These are phyloP conservation scores for Fusarium anguioides DNA, from an alignment of 2,329 filamentous ascomycete species.

Conservation along the genomic window DNA sequence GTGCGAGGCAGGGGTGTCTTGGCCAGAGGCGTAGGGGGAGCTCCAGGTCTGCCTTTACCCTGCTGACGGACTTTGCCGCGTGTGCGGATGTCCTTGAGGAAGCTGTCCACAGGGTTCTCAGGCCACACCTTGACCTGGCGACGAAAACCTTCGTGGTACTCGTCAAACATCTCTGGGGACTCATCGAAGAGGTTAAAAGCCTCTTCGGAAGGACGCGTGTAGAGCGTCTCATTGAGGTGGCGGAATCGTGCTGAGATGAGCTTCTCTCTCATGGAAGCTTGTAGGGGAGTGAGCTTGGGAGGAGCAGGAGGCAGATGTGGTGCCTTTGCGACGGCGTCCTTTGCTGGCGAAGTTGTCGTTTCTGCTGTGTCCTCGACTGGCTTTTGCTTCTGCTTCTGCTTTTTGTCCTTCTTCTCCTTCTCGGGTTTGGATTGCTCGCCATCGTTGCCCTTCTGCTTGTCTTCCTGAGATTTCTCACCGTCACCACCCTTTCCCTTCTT, in stretches of 20 bases:
- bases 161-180: conserved; percentile 91
- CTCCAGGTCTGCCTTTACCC: conserved; percentile 46
- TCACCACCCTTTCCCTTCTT: conserved; percentile 47
- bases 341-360: conserved; percentile 23
- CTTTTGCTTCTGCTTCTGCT: conserved; percentile 37
- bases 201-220: conserved; percentile 87
- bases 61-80: conserved; percentile 68
- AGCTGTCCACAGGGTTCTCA: conserved; percentile 92
- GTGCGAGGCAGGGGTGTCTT: conserved; percentile 74
- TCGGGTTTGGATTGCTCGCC: conserved; percentile 45
- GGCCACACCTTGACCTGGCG: conserved; percentile 97
- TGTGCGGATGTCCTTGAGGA: conserved; percentile 75
- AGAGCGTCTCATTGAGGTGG: conserved; percentile 95
- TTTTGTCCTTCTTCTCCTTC: conserved; percentile 56
- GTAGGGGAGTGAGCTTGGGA: conserved; percentile 85
- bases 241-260: conserved; percentile 95
- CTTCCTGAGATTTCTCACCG: conserved; percentile 33
- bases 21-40: conserved; percentile 42
- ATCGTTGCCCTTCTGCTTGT: conserved; percentile 19
- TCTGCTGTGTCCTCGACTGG: conserved; percentile 29
- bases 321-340: conserved; percentile 40
- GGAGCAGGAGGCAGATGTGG: conserved; percentile 55
- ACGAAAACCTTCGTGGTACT: conserved; percentile 97
- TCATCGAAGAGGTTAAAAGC: conserved; percentile 85
- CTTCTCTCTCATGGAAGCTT: conserved; percentile 94